phyloP scores from a whole-genome alignment of 306 rosid genomes.

The Parietaria judaica region DNA sequence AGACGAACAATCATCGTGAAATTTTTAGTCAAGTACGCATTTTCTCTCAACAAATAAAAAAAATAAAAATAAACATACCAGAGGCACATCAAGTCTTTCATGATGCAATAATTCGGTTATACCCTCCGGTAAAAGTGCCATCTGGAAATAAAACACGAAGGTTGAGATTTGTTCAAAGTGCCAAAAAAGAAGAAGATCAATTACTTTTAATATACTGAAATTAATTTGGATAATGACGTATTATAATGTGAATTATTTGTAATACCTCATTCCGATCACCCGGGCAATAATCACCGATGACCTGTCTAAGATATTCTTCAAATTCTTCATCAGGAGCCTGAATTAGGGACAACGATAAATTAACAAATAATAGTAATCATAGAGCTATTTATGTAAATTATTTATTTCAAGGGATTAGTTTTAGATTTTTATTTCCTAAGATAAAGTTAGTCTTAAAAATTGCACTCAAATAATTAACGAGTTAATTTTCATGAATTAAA shows the following conservation, averaged over 20 bases:
- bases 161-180: constrained; percentile 15
- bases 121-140: constrained; percentile 96
- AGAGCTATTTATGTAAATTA: constrained; percentile 4
- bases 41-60: not conserved
- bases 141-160: constrained; percentile 51
- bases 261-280: constrained; percentile 82
- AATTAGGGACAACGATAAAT: constrained; percentile 14
- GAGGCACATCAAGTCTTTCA: constrained; percentile 58
- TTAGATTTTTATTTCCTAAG: too few relatives aligned
- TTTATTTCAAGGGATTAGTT: too few relatives aligned
- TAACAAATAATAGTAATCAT: constrained; percentile 6
- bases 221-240: not conserved
- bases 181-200: not conserved
- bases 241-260: not conserved
- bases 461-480: constrained; percentile 7
- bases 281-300: constrained; percentile 65
- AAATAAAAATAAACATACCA: constrained; percentile 41
- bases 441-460: too few relatives aligned
- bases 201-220: not conserved
- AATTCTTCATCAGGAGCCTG: constrained; percentile 99
- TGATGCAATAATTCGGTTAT: constrained; percentile 91
- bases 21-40: not conserved
- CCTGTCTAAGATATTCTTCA: constrained; percentile 84
- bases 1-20: constrained; percentile 22
- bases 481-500: constrained; percentile 9